Evolutionary conservation across 2,329 filamentous ascomycete genomes (phyloP), one percentile per base, ranked within the genome.

Genomic region (Arthroderma sp.): DNA sequence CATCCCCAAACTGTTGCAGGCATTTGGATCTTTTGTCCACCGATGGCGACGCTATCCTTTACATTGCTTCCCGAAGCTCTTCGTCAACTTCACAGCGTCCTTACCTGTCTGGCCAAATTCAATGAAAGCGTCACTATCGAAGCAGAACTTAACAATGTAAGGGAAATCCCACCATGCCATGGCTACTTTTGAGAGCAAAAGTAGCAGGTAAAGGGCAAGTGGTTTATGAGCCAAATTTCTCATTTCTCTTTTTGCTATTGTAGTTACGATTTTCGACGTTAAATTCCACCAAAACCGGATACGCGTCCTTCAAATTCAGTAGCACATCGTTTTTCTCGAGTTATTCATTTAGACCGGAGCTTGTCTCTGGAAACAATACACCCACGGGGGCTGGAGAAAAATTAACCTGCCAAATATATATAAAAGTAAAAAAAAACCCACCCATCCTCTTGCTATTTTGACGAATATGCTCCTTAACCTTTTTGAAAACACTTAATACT

Each of bases 251-350:
- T 37, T 38, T n/a, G n/a, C 9, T 31, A 28, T n/a, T 32, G 30
- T 48, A 77, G 77, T 71, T 81, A 49, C 72, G 74, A 2, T 61
- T 81, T 30, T 78, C 75, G 44, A 70, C 75, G 37, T 62, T 81
- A 47, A 81, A 81, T 53, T 69, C 71, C 6, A 77, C 77, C 5
- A 77, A 78, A 52, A 80, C 78, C 5, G 75, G 75, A 31, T 80
- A 80, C 62, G 73, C 75, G 2, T 74, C 76, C 3, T 76, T 80
- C 50, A 67, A 67, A 1, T 66, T 80, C 28, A 70, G 75, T 42
- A 66, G 65, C 10, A 63, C 61, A 30, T 58, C 59, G 1, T 81
- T 80, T 55, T 81, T 81, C 55, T 62, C 72, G 32, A 62, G 61
- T 27, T 81, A 80, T 57, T 66, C 72, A n/a, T 80, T 77, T 54